Percentiles rank a stretch among this genome's conserved stretches.
Conservation (phyloP, 1,284 basidiomycete genomes). For the Ustanciosporium gigantosporum region DNA sequence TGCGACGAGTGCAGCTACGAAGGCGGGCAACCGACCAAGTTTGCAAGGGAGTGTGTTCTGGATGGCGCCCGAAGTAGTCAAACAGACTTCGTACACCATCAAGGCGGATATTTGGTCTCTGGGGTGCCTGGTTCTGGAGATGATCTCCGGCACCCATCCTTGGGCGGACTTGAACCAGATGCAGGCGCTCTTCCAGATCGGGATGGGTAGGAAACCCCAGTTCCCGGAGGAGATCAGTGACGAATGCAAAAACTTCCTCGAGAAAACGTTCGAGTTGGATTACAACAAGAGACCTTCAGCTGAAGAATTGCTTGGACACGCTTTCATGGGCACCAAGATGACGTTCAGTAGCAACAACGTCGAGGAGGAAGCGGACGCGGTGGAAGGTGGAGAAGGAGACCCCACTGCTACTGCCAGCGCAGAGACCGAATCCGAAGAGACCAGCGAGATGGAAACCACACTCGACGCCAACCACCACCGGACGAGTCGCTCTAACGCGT, state of each 20-base stretch:
- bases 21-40: slow-evolving; percentile 75
- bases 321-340: slow-evolving; percentile 46
- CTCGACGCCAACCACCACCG: neutral
- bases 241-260: slow-evolving; percentile 49
- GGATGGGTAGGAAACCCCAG: slow-evolving; percentile 39
- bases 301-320: slow-evolving; percentile 48
- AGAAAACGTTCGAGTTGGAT: slow-evolving; percentile 54
- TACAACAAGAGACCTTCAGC: slow-evolving; percentile 49
- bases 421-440: too few species aligned
- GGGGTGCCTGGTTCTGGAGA: slow-evolving; percentile 95
- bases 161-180: slow-evolving; percentile 98
- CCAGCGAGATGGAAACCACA: neutral
- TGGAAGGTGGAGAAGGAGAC: too few species aligned
- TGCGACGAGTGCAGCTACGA: neutral
- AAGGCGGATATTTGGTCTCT: slow-evolving; percentile 99
- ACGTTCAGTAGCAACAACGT: slow-evolving; percentile 8
- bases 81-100: slow-evolving; percentile 87
- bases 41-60: slow-evolving; percentile 96
- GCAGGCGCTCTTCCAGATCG: slow-evolving; percentile 63
- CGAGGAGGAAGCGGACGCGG: too few species aligned
- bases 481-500: too few species aligned
- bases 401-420: too few species aligned
- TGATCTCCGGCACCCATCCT: slow-evolving; percentile 96
- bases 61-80: slow-evolving; percentile 79
- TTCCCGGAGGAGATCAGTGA: slow-evolving; percentile 55